Conservation (phyloP, 495 filamentous ascomycete genomes). For the Neurospora sp. region DNA sequence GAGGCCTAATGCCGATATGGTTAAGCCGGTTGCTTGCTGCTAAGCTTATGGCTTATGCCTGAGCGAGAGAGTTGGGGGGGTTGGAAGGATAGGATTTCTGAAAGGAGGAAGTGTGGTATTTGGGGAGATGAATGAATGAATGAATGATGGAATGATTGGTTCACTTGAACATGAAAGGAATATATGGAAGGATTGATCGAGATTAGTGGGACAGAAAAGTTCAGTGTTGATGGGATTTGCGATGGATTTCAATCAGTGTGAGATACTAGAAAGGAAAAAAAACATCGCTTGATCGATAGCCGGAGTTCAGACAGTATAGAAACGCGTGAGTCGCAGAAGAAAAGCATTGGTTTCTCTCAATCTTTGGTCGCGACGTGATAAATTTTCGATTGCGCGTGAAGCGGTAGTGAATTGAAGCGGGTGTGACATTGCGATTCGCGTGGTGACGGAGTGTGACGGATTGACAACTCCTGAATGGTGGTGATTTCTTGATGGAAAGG, state of each 20-base stretch:
- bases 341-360: neutral
- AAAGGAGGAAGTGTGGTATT: neutral
- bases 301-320: neutral
- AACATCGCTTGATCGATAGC: neutral
- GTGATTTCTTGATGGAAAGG: no score
- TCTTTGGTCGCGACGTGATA: neutral
- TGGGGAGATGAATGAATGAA: neutral
- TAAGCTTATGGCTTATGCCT: neutral
- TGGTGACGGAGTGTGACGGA: neutral
- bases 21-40: neutral
- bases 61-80: neutral
- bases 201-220: neutral
- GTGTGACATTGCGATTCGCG: neutral
- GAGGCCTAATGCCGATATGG: neutral
- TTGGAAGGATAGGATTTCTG: neutral
- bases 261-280: neutral
- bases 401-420: neutral
- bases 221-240: neutral
- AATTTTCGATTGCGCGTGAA: neutral
- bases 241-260: neutral
- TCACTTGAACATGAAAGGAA: neutral
- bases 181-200: neutral
- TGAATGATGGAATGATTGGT: neutral
- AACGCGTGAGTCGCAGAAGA: neutral
- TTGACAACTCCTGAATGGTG: neutral